Evolutionary conservation across 176 grass and related monocot genomes (phyloP), one percentile per base, ranked within the genome.

Genomic region (Aegilops bicornis): DNA sequence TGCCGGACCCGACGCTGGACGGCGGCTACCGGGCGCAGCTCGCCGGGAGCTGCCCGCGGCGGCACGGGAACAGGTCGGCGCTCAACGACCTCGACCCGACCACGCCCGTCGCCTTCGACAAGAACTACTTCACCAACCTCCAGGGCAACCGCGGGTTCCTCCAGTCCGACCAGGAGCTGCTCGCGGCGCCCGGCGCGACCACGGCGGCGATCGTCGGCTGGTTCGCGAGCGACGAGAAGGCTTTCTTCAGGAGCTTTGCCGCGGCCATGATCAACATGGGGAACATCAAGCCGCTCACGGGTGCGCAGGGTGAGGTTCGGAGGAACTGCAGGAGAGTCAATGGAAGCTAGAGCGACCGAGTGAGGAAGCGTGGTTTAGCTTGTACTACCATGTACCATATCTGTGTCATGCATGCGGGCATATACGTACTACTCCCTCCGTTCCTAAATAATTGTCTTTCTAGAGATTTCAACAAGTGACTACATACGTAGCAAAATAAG

Each of bases 201-300:
- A 92, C 88, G 63, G 92, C 85, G 16, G 52, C 82, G 6, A 65
- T 89, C 64, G 92, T 94, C 48, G 62, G 47, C 39, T 70, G 32
- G 11, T 96, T 88, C 79, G 92, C 94, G 2, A 56, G 58, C 77
- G 91, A 75, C 81, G 88, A 98, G 90, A 73, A 73, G 76, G 72
- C 64, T 17, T 96, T 98, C 84, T 98, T 98, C 84, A 73, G 23
- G 32, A 94, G 77, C 73, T 98, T 98, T 43, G 87, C 86, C 1
- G 60, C 16, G 50, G 91, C 92, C 6, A 98, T 96, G 94, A 71
- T 96, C 88, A 91, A 77, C 14, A 98, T 98, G 95, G 93, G 95
- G 23, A 98, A 92, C 66, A 92, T 93, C 69, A 48, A 76, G 31
- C 65, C 86, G 50, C 61, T 98, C 12, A 95, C 91, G 29, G 93